These are phyloP conservation scores for Magnaporthales sp. DNA, from an alignment of 2,329 filamentous ascomycete genomes.

Conservation along the genomic window DNA sequence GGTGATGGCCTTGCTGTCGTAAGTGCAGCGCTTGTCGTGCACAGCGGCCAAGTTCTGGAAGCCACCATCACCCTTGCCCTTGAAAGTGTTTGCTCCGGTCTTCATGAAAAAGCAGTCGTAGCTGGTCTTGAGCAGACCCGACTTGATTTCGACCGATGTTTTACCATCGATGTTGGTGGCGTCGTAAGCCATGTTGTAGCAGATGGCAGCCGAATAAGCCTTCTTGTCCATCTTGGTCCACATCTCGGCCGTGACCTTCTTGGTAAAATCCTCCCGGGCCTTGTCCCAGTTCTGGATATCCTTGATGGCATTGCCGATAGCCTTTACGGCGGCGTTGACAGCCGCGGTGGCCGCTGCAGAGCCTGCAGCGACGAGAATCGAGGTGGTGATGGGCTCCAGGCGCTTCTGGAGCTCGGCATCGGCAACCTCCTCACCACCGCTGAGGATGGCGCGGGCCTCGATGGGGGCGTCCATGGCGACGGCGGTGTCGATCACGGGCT, in stretches of 20 bases:
- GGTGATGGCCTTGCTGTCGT: background rate
- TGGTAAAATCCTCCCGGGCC: conserved; percentile 1
- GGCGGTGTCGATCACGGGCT: background rate
- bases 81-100: background rate
- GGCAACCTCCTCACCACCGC: background rate
- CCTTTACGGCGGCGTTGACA: background rate
- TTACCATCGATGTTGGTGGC: background rate
- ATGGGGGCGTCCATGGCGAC: background rate
- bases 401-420: background rate
- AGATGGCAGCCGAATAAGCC: background rate
- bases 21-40: conserved; percentile 1
- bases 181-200: conserved; percentile 4
- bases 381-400: background rate
- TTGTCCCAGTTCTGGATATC: background rate
- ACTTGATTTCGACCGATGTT: background rate
- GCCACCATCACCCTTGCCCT: conserved; percentile 2
- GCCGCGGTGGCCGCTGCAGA: background rate
- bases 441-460: background rate
- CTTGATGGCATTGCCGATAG: background rate
- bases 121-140: background rate
- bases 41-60: background rate
- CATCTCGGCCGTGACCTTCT: background rate
- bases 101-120: conserved; percentile 3
- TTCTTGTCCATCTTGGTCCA: background rate
- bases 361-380: background rate